Evolutionary conservation across 305 asterid genomes (phyloP), one percentile per base, ranked within the genome.

Genomic region (Fraxinus sp.): DNA sequence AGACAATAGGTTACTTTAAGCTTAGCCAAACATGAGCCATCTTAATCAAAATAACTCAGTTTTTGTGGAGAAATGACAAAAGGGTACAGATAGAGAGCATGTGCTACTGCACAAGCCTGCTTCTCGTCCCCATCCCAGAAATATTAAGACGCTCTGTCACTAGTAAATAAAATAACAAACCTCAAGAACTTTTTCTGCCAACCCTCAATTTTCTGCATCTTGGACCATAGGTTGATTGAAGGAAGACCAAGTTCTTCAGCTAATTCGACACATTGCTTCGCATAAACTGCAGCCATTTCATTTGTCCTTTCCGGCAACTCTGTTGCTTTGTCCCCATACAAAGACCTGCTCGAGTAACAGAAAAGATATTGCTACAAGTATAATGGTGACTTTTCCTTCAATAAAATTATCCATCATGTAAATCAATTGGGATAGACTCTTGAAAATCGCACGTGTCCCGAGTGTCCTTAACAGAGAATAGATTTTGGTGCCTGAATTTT

Each of bases 171-270:
- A 22, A 26, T 64, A 74, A 86, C 90, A 79, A 79, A 88, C 99
- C 94, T 89, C 83, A 94, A 88, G 88, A 92, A 92, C 78, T 81
- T 93, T 85, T 83, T 89, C 89, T 92, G 91, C 98, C 99, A 93
- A 74, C 91, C 91, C 13, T 83, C 87, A 4, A 88, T 87, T 89
- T 95, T 91, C 87, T 95, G 97, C 97, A 95, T 94, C 86, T 89
- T 93, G 82, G 97, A 89, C 98, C 99, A 95, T 13, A 95, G 86
- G 86, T 93, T 85, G 84, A 95, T 32, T 1, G 91, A 95, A 82
- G 96, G 96, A 71, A 92, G 89, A 85, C 89, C 91, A 20, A 94
- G 91, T 79, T 95, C 97, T 84, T 80, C 76, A 81, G 97, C 97
- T 84, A 95, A 81, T 74, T 84, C 86, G 75, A 92, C 87, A 74